Percentiles rank a stretch among this genome's conserved stretches.
phyloP scores from a whole-genome alignment of 2,329 filamentous ascomycete species.

The Pseudohalonectria lignicola region DNA sequence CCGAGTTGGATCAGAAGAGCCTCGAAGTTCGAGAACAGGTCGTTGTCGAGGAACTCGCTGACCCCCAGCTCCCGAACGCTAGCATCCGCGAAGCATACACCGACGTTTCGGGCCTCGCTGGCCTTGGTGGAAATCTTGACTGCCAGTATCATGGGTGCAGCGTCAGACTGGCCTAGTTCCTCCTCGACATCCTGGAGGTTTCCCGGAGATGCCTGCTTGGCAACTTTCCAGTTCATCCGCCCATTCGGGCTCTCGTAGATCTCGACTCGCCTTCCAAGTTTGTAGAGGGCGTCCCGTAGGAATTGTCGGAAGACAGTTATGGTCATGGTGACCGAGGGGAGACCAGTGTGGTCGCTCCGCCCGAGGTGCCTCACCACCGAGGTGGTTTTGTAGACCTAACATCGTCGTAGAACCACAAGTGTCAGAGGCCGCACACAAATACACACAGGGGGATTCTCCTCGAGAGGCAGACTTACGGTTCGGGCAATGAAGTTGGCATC shows the following conservation, averaged over 20 bases:
- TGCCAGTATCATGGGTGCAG: slow-evolving; percentile 86
- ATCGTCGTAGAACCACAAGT: too few relatives aligned
- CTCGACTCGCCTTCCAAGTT: slow-evolving; percentile 81
- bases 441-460: too few relatives aligned
- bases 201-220: slow-evolving; percentile 86
- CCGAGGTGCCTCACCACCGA: slow-evolving; percentile 89
- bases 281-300: slow-evolving; percentile 85
- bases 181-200: slow-evolving; percentile 97
- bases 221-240: slow-evolving; percentile 84
- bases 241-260: slow-evolving; percentile 70
- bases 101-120: slow-evolving; percentile 72
- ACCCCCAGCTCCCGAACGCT: slow-evolving; percentile 92
- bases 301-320: slow-evolving; percentile 93
- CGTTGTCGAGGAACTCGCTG: slow-evolving; percentile 97
- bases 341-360: slow-evolving; percentile 67
- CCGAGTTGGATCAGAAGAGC: slow-evolving; percentile 92
- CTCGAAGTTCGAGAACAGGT: slow-evolving; percentile 96
- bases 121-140: slow-evolving; percentile 90
- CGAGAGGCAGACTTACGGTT: too few relatives aligned
- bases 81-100: slow-evolving; percentile 95
- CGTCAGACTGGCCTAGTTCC: slow-evolving; percentile 75
- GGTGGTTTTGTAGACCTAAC: slow-evolving; percentile 91
- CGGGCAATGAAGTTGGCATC: slow-evolving; percentile 77
- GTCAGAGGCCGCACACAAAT: too few relatives aligned
- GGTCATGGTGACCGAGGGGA: slow-evolving; percentile 92